Base-by-base conservation (phyloP, 2,329 filamentous ascomycete genomes). In the Penicillium palitans region DNA sequence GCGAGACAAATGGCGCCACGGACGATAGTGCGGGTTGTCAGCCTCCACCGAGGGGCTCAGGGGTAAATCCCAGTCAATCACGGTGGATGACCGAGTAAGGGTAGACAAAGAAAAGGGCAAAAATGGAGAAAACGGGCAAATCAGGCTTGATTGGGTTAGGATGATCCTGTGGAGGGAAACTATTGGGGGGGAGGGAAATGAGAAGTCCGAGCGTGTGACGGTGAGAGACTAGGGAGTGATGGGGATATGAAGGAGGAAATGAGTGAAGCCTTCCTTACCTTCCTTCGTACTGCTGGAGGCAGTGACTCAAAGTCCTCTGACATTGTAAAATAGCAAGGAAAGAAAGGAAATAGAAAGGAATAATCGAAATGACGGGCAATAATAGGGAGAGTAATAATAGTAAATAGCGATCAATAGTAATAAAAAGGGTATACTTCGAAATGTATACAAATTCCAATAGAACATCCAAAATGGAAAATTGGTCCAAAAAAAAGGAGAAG, bases 231-330 rank as follows among this genome's bases (percentile, higher is more conserved):
- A 33, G n/a, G 17, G 29, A 12, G 21, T 44, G 39, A 42, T 35
- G n/a, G 40, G 40, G 45, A 31, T 33, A 19, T 39, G 27, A 45
- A 27, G 8, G 27, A 47, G 45, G 29, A 48, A 48, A 48, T 24
- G 15, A 35, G n/a, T 45, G 2, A n/a, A 17, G 25, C 76, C 82
- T 78, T 74, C 76, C 82, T 78, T 74, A 86, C 83, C 76, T 86
- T 86, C 72, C 83, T 78, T 67, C 81, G 78, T 53, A 86, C 78
- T 17, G 82, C 81, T 25, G 80, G 80, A 21, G 83, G 83, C 12
- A 85, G 73, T 41, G 79, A 78, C 62, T 84, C 80, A 59, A 83
- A 84, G 51, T 79, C 77, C 42, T 71, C 68, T 2, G 19, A 47
- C 51, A 54, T 47, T 21, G 44, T 40, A 10, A 7, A 25, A 37